Base-by-base conservation (phyloP, 2,329 filamentous ascomycete genomes). In the Pestalotiopsis sp. region DNA sequence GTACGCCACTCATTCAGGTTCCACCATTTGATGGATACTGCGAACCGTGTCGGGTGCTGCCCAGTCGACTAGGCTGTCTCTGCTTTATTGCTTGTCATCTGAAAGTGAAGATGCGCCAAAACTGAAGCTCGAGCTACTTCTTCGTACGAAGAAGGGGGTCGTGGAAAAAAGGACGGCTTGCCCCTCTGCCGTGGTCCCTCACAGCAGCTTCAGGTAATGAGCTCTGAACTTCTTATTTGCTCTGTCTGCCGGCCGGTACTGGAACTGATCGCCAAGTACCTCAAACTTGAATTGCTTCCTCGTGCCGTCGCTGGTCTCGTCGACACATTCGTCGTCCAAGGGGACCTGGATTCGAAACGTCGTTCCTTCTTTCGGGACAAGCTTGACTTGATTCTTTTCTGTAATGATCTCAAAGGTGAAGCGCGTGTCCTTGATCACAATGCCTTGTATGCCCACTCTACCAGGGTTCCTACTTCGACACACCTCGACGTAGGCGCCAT, bases 141-240 rank as follows among this genome's bases (percentile, higher is more conserved):
- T n/a, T 17, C 3, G n/a, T n/a, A 17, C 2, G 59, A 20, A 27
- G 17, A 14, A 2, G 59, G 31, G 9, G 59, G n/a, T 20, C 14
- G 25, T 2, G 9, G 4, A 36, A 39, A 14, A 20, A 38, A 14
- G 59, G 12, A 14, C 14, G 23, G 17, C 6, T 2, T 36, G 23
- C 1, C 36, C 57, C 17, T 36, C 31, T 39, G 38, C 4, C 23
- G 9, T 14, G 17, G 38, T 20, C 2, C 12, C 12, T 92, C 84
- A 97, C 14, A 97, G 79, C 72, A 93, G 90, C 63, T 90, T 86
- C 71, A 94, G 84, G 75, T 93, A 94, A 77, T 95, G 94, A 77
- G 89, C 86, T 81, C 96, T 97, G 81, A 97, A 97, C 82, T 97
- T 98, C 82, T 90, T 94, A 75, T 92, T 97, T 63, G 94, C 93